A percentile compares a stretch with the other conserved stretches of the same genome.
These are phyloP conservation scores for Vaucheria bursata DNA, from an alignment of 352 stramenopile genomes.

Conservation along the genomic window DNA sequence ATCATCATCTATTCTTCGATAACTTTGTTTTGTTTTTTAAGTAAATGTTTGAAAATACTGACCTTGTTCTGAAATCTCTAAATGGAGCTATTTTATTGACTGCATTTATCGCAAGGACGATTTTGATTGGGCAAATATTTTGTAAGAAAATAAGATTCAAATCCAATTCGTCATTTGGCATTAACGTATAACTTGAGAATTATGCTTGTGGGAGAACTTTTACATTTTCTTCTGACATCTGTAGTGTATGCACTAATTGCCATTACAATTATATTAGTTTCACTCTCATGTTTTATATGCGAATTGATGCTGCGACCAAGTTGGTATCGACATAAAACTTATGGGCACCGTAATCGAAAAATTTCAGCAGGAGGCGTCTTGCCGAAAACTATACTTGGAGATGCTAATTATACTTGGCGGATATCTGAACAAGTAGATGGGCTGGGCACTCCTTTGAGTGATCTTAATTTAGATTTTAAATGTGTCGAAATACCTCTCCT, in stretches of 20 bases:
- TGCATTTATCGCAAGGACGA: too few relatives aligned
- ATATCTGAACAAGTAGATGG: conserved; percentile 1
- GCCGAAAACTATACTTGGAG: neutral
- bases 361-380: neutral
- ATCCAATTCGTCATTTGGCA: too few relatives aligned
- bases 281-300: neutral
- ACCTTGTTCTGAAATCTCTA: too few relatives aligned
- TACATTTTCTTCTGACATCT: neutral
- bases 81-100: too few relatives aligned
- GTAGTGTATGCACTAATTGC: too few relatives aligned
- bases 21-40: too few relatives aligned
- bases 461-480: neutral
- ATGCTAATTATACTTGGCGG: conserved; percentile 3
- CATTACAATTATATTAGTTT: neutral
- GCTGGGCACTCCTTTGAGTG: neutral
- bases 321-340: neutral
- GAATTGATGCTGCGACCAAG: conserved; percentile 11
- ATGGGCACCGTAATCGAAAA: neutral
- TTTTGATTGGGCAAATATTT: neutral
- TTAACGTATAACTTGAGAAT: too few relatives aligned
- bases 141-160: too few relatives aligned
- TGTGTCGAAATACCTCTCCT: conserved; percentile 4
- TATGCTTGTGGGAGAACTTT: too few relatives aligned
- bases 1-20: too few relatives aligned
- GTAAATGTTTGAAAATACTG: too few relatives aligned